Evolutionary conservation across 495 filamentous ascomycete genomes (phyloP).

Genomic region (Staphylotrichum tortipilum): DNA sequence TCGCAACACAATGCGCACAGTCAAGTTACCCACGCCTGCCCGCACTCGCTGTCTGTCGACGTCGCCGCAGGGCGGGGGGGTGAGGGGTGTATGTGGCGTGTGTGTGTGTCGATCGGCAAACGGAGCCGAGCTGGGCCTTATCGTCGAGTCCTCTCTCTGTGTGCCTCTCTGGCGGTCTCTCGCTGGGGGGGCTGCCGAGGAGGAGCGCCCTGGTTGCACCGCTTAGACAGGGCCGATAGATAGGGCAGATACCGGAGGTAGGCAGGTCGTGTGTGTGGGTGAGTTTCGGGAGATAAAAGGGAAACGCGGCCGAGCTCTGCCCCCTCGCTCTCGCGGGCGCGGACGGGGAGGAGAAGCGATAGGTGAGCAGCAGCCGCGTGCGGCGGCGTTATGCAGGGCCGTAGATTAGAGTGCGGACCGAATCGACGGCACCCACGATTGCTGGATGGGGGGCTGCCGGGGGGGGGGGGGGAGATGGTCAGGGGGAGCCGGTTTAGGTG

Average conservation of each 20-base stretch:
- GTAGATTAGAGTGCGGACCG: constrained; percentile 12
- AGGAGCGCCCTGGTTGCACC: background rate
- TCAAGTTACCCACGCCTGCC: background rate
- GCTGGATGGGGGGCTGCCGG: constrained; percentile 26
- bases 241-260: too few relatives aligned
- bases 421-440: constrained; percentile 7
- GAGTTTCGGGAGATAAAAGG: constrained; percentile 1
- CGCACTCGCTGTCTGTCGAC: background rate
- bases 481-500: too few relatives aligned
- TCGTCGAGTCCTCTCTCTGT: constrained; percentile 1
- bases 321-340: background rate
- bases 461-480: constrained; percentile 30
- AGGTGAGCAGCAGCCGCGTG: constrained; percentile 1
- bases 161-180: too few relatives aligned
- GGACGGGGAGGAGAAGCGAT: background rate
- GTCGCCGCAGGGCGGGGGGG: too few relatives aligned
- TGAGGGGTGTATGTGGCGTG: background rate
- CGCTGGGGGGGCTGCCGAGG: too few relatives aligned
- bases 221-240: background rate
- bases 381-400: constrained; percentile 9
- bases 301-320: background rate
- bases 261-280: background rate
- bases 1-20: background rate
- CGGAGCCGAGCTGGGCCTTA: background rate
- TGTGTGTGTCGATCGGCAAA: background rate